These are phyloP conservation scores for Sporobolomyces pararoseus DNA, from an alignment of 768 basidiomycete species.

Conservation along the genomic window DNA sequence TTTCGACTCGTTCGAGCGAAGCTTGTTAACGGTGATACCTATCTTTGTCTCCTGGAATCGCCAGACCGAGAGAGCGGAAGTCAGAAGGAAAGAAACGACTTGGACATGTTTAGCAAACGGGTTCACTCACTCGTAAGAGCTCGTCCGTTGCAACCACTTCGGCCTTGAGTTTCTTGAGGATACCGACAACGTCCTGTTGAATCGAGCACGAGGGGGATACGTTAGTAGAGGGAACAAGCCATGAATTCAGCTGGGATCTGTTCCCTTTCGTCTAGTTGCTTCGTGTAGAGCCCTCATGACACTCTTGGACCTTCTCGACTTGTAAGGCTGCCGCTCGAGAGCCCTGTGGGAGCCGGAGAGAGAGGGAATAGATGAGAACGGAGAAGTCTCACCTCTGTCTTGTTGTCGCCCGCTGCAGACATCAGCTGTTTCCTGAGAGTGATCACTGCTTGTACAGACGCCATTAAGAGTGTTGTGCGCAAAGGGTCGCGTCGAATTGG, in stretches of 20 bases:
- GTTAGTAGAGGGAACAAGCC: too few relatives aligned
- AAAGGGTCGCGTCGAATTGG: too few relatives aligned
- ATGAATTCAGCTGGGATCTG: too few relatives aligned
- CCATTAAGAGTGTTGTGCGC: too few relatives aligned
- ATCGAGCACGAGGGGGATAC: too few relatives aligned
- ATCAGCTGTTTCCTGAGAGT: constrained; percentile 34
- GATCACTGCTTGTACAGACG: constrained; percentile 14
- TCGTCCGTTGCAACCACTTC: constrained; percentile 45
- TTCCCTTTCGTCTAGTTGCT: too few relatives aligned
- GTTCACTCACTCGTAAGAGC: constrained; percentile 41
- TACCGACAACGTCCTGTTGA: constrained; percentile 28
- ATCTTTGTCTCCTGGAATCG: constrained; percentile 92
- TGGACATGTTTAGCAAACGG: too few relatives aligned
- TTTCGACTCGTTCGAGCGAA: constrained; percentile 67
- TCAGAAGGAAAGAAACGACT: background rate
- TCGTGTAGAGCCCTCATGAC: too few relatives aligned
- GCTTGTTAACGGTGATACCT: constrained; percentile 85
- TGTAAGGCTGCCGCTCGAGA: too few relatives aligned
- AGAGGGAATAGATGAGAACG: background rate
- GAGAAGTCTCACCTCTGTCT: constrained; percentile 18
- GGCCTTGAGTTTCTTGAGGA: constrained; percentile 41
- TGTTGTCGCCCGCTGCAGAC: constrained; percentile 16
- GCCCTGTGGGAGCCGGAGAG: background rate
- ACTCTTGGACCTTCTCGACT: too few relatives aligned
- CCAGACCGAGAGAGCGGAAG: too few relatives aligned